phyloP scores from a whole-genome alignment of 495 filamentous ascomycete genomes.

The Aspergillus saccharolyticus region DNA sequence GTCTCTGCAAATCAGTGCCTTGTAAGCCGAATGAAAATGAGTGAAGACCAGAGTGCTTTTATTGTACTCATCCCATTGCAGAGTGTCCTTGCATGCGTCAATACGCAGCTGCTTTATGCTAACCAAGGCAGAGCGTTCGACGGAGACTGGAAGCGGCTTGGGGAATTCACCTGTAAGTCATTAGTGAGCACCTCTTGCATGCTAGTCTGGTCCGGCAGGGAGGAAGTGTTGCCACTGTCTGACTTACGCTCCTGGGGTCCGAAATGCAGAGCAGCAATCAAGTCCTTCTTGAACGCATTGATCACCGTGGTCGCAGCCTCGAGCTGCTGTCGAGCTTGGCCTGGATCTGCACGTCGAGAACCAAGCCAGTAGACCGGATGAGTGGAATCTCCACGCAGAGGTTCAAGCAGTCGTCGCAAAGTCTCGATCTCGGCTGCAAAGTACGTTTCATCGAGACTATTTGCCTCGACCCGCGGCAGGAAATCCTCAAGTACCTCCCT shows the following conservation, averaged over 20 bases:
- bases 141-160: conserved; percentile 7
- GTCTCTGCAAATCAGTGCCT: conserved; percentile 17
- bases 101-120: conserved; percentile 22
- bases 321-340: conserved; percentile 15
- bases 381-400: conserved; percentile 13
- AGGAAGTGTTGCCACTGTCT: no score
- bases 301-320: conserved; percentile 18
- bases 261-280: conserved; percentile 2
- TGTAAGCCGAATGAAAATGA: conserved; percentile 46
- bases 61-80: conserved; percentile 44
- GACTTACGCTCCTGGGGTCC: conserved; percentile 15
- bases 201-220: not conserved
- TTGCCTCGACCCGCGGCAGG: conserved; percentile 2
- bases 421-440: conserved; percentile 20
- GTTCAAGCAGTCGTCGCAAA: conserved; percentile 20
- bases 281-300: conserved; percentile 19
- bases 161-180: conserved; percentile 15
- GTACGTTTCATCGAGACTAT: conserved; percentile 13
- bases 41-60: conserved; percentile 58
- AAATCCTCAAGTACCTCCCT: not conserved
- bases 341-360: conserved; percentile 5
- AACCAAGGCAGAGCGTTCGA: conserved; percentile 11
- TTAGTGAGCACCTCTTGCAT: not conserved
- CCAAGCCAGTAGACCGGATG: conserved; percentile 20
- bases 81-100: conserved; percentile 21